Conservation (phyloP, 352 stramenopile species). For the Globisporangium polare region DNA sequence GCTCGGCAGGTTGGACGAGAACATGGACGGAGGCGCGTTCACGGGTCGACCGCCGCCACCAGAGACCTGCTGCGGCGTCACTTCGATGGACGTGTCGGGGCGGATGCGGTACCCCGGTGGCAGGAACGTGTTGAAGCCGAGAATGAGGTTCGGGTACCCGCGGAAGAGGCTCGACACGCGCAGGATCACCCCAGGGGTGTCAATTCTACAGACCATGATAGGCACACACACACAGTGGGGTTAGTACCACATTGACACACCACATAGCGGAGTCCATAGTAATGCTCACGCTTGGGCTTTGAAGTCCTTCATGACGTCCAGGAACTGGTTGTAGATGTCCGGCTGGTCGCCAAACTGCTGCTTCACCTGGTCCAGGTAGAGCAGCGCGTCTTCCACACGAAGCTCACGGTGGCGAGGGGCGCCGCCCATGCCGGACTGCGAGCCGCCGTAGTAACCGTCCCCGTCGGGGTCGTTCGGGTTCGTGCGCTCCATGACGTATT, state of each 20-base stretch:
- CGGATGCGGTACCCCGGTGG: slow-evolving; percentile 91
- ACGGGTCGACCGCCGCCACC: slow-evolving; percentile 19
- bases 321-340: slow-evolving; percentile 99
- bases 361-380: slow-evolving; percentile 99
- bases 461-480: slow-evolving; percentile 26
- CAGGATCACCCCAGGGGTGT: slow-evolving; percentile 98
- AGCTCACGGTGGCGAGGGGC: slow-evolving; percentile 69
- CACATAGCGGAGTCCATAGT: not conserved
- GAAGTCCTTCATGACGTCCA: slow-evolving; percentile 99
- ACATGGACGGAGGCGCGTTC: slow-evolving; percentile 18
- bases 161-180: slow-evolving; percentile 98
- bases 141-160: slow-evolving; percentile 97
- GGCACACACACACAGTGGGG: not conserved
- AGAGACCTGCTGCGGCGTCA: slow-evolving; percentile 66
- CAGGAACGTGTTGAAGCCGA: slow-evolving; percentile 99
- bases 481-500: slow-evolving; percentile 58
- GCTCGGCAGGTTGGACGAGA: slow-evolving; percentile 19
- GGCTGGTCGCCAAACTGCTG: slow-evolving; percentile 98
- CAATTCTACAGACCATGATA: slow-evolving; percentile 70
- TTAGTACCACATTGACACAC: not conserved
- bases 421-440: slow-evolving; percentile 22
- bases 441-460: slow-evolving; percentile 31
- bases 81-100: slow-evolving; percentile 77
- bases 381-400: slow-evolving; percentile 97
- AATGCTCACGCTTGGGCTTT: slow-evolving; percentile 89